A percentile compares a stretch with the other conserved stretches of the same genome.
Conservation (phyloP, 2,329 filamentous ascomycete genomes). For the Neoscytalidium dimidiatum region DNA sequence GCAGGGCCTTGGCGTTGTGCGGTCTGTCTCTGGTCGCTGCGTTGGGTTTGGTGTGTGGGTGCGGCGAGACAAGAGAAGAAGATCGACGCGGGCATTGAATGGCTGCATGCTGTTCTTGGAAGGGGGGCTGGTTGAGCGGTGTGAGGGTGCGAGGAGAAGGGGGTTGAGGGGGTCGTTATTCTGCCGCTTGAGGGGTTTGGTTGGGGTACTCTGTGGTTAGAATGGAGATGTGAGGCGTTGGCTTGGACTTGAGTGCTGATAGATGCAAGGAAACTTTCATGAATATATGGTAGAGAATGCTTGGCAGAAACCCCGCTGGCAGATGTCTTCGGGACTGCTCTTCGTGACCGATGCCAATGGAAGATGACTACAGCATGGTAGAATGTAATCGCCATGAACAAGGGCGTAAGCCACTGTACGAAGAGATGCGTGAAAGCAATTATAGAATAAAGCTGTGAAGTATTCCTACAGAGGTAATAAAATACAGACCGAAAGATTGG, state of each 20-base stretch:
- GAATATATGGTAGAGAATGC: too few relatives aligned
- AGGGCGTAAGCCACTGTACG: too few relatives aligned
- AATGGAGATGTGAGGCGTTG: too few relatives aligned
- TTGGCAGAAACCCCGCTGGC: too few relatives aligned
- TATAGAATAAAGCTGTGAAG: background rate
- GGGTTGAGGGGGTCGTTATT: background rate
- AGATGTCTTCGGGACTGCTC: too few relatives aligned
- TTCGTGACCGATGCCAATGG: too few relatives aligned
- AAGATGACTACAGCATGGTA: too few relatives aligned
- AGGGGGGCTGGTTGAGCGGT: background rate
- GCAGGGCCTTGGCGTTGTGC: background rate
- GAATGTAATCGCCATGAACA: too few relatives aligned
- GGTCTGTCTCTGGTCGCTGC: constrained; percentile 2
- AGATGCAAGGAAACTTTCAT: too few relatives aligned
- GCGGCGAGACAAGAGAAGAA: background rate
- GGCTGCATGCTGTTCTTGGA: background rate
- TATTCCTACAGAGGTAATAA: background rate
- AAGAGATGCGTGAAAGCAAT: too few relatives aligned
- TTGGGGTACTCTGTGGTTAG: background rate
- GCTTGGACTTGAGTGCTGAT: background rate
- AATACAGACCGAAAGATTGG: background rate
- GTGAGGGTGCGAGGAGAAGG: background rate
- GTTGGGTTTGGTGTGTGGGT: background rate
- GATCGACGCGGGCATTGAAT: constrained; percentile 1
- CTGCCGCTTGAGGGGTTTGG: background rate